phyloP scores from a whole-genome alignment of 2,329 filamentous ascomycete species.

The Claviceps pusilla region DNA sequence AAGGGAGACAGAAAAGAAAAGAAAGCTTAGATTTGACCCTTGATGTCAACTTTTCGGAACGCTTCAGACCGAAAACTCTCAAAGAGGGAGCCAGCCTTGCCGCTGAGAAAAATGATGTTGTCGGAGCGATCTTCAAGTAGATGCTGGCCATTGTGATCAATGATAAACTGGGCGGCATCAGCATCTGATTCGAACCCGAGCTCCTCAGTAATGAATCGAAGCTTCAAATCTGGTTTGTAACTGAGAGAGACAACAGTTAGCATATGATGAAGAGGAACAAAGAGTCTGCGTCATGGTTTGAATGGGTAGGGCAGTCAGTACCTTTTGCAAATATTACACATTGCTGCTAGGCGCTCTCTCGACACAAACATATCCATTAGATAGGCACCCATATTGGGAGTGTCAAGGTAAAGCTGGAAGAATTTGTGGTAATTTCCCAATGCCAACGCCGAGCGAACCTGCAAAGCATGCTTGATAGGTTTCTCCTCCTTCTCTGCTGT shows the following conservation, averaged over 20 bases:
- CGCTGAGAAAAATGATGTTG: slow-evolving; percentile 56
- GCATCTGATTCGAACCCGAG: slow-evolving; percentile 88
- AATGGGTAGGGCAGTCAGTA: slow-evolving; percentile 22
- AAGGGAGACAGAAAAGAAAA: neutral
- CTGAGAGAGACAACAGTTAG: slow-evolving; percentile 29
- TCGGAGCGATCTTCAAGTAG: slow-evolving; percentile 65
- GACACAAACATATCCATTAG: slow-evolving; percentile 98
- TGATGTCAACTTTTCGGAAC: slow-evolving; percentile 85
- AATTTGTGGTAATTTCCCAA: slow-evolving; percentile 95
- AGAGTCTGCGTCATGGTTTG: neutral
- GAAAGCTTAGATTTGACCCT: slow-evolving; percentile 68
- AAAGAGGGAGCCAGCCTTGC: slow-evolving; percentile 59
- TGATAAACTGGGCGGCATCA: slow-evolving; percentile 81
- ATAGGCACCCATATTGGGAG: slow-evolving; percentile 93
- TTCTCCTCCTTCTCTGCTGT: slow-evolving; percentile 79
- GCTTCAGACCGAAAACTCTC: slow-evolving; percentile 58
- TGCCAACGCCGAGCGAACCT: slow-evolving; percentile 80
- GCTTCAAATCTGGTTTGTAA: slow-evolving; percentile 78
- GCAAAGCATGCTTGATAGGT: slow-evolving; percentile 78
- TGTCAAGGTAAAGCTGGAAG: slow-evolving; percentile 88
- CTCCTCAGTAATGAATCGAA: slow-evolving; percentile 89
- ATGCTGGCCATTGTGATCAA: slow-evolving; percentile 60
- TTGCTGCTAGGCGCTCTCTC: slow-evolving; percentile 77
- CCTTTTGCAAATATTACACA: slow-evolving; percentile 90
- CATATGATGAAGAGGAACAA: neutral